Evolutionary conservation across 352 stramenopile species (phyloP), one percentile per base, ranked within the genome.

Genomic region (Phytophthora constricta): DNA sequence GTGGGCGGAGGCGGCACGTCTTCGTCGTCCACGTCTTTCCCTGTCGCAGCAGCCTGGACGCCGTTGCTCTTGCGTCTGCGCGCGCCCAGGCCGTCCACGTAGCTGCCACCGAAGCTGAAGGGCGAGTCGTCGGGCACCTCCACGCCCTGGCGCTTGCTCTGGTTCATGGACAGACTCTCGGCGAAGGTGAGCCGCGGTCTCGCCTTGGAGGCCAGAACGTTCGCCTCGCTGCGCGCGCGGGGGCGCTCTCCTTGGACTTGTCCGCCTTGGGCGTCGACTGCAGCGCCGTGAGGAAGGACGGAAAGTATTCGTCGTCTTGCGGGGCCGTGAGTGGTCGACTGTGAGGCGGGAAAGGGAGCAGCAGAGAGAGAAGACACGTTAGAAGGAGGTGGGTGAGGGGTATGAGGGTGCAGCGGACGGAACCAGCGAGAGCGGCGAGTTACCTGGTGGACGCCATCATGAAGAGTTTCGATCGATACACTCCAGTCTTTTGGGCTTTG

Each of bases 231-330:
- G n/a, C 65, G 65, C 19, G 67, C 25, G n/a, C 58, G 39, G 77
- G 75, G 37, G 62, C 58, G 62, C 72, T 91, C 47, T 90, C 77
- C 57, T 89, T 84, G 58, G 72, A 75, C 45, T 82, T 84, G 47
- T 82, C 73, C 4, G 80, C 54, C 77, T 86, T 73, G 5, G 80
- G 78, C 17, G 79, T 78, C 20, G 74, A 82, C 34, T 84, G 79
- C 11, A 74, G 22, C 5, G 82, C 80, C 3, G 85, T 93, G 8
- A 93, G 72, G 51, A 91, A 80, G 17, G 82, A 83, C 33, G 85
- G 85, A 49, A 93, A 93, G 70, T 88, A 93, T 46, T 93, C 85
- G 26, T 93, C 83, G 19, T 93, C 85, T 60, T 72, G 70, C 1
- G 63, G 67, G 46, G 69, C 63, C 34, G 58, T 65, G 13, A 81